Evolutionary conservation across 1,284 basidiomycete genomes (phyloP).

Genomic region (Polyporus tsugae): DNA sequence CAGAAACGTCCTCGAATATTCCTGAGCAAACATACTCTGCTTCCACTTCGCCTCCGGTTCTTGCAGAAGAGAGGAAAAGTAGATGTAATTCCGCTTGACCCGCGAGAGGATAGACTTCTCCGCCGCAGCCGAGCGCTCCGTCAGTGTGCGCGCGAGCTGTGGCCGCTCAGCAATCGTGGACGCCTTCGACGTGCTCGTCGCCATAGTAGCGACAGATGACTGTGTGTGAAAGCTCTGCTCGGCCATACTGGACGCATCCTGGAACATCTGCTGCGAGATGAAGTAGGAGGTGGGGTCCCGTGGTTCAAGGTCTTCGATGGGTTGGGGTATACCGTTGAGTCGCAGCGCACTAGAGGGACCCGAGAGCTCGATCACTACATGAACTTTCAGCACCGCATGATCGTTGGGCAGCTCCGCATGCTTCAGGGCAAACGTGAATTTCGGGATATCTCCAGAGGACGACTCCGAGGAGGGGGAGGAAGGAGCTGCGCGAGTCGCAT

Average conservation of each 20-base stretch:
- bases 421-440: slow-evolving; percentile 72
- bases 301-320: slow-evolving; percentile 70
- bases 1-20: slow-evolving; percentile 15
- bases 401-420: slow-evolving; percentile 78
- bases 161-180: slow-evolving; percentile 46
- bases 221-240: slow-evolving; percentile 71
- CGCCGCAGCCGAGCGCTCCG: slow-evolving; percentile 67
- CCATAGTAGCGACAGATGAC: slow-evolving; percentile 51
- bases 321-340: slow-evolving; percentile 84
- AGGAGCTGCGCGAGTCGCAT: slow-evolving; percentile 62
- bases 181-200: slow-evolving; percentile 37
- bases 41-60: slow-evolving; percentile 99
- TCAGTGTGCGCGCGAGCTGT: slow-evolving; percentile 42
- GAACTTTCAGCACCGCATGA: slow-evolving; percentile 82
- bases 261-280: slow-evolving; percentile 64
- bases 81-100: slow-evolving; percentile 95
- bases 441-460: slow-evolving; percentile 54
- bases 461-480: slow-evolving; percentile 44
- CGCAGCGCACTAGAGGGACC: slow-evolving; percentile 78
- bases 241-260: slow-evolving; percentile 74
- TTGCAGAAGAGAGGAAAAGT: slow-evolving; percentile 96
- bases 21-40: slow-evolving; percentile 55
- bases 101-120: slow-evolving; percentile 85
- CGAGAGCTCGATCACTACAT: slow-evolving; percentile 82
- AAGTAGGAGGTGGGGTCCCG: slow-evolving; percentile 67